These are phyloP conservation scores for Cryptosporidium ryanae DNA, from an alignment of 169 alveolate genomes.

Conservation along the genomic window DNA sequence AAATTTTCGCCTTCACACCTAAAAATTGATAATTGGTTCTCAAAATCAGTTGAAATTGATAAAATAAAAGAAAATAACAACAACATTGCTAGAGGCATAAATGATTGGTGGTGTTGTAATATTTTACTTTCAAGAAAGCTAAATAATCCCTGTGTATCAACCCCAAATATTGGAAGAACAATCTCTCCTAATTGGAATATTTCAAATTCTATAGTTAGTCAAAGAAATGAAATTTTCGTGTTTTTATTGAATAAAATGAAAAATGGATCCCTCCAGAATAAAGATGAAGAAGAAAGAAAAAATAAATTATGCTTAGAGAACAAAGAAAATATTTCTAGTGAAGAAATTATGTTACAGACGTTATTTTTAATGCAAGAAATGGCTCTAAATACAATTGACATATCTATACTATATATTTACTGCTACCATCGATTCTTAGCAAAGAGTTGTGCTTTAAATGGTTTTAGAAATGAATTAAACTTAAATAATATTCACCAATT, in stretches of 20 bases:
- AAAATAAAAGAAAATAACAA: not conserved
- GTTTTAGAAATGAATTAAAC: conserved; percentile 1
- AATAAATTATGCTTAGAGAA: not conserved
- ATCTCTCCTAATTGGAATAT: conserved; percentile 12
- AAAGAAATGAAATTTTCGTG: conserved; percentile 49
- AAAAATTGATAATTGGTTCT: conserved; percentile 39
- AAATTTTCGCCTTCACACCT: conserved; percentile 10
- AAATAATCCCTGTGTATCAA: conserved; percentile 29
- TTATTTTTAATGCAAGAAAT: conserved; percentile 62
- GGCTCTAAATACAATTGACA: conserved; percentile 33
- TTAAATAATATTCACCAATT: conserved; percentile 24
- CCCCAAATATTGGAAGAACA: not conserved
- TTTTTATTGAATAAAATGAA: conserved; percentile 12
- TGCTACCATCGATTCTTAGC: conserved; percentile 42
- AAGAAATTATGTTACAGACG: conserved; percentile 12
- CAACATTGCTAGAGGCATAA: conserved; percentile 31
- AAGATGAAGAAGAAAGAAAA: not conserved
- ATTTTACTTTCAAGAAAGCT: conserved; percentile 39
- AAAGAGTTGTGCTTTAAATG: conserved; percentile 10
- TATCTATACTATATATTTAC: conserved; percentile 25
- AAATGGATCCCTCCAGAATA: not conserved
- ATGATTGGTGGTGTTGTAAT: conserved; percentile 63
- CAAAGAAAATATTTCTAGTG: not conserved
- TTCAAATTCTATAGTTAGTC: conserved; percentile 1
- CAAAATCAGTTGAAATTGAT: not conserved